Evolutionary conservation across 305 asterid genomes (phyloP).

Genomic region (Rubia balearica): DNA sequence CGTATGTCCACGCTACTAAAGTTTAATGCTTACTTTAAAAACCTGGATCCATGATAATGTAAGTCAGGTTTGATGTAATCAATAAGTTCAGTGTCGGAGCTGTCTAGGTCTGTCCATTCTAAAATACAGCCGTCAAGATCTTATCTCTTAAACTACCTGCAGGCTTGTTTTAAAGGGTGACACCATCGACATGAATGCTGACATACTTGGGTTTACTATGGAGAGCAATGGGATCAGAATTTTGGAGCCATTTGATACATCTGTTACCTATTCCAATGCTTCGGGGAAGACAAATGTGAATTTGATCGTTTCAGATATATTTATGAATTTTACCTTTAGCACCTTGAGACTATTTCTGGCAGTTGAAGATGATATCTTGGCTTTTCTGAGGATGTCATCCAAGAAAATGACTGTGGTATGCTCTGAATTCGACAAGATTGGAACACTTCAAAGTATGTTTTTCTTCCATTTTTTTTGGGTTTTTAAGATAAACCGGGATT

Average conservation of each 20-base stretch:
- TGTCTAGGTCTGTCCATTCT: background rate
- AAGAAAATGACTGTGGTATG: constrained; percentile 71
- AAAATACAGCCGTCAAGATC: constrained; percentile 7
- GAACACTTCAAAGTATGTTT: constrained; percentile 60
- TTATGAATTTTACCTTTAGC: constrained; percentile 94
- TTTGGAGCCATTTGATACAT: constrained; percentile 92
- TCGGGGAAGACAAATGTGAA: constrained; percentile 68
- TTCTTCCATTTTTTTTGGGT: background rate
- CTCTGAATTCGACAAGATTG: constrained; percentile 86
- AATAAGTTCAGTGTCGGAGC: constrained; percentile 1
- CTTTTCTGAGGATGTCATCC: constrained; percentile 80
- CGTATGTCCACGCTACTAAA: background rate
- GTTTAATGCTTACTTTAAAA: background rate
- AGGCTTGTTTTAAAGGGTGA: constrained; percentile 77
- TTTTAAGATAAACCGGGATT: constrained; percentile 9
- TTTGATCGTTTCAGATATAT: constrained; percentile 70
- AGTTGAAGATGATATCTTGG: constrained; percentile 85
- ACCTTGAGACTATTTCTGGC: constrained; percentile 78
- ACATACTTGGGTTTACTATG: constrained; percentile 72
- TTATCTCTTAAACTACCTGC: constrained; percentile 30
- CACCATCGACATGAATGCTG: constrained; percentile 59
- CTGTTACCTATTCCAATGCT: constrained; percentile 50
- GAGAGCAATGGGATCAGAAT: constrained; percentile 94
- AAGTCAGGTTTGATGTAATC: background rate
- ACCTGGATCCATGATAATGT: background rate